Conservation (phyloP, 2,329 filamentous ascomycete species). For the Intubia oerlemansii region DNA sequence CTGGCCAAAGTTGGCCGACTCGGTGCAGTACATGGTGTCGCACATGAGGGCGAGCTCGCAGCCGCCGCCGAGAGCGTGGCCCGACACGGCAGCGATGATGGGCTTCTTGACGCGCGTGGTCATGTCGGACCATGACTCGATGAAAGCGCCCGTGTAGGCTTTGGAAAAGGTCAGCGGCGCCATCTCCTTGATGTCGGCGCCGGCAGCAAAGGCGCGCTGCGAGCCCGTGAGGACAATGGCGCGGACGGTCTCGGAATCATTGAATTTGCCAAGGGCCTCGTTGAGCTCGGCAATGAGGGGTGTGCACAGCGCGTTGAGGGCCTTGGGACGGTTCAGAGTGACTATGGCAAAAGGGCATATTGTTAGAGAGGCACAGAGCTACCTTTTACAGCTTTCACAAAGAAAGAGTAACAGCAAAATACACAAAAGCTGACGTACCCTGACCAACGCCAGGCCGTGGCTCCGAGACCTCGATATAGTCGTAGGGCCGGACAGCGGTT, state of each 20-base stretch:
- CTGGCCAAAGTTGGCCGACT: slow-evolving; percentile 77
- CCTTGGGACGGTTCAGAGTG: slow-evolving; percentile 82
- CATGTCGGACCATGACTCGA: slow-evolving; percentile 81
- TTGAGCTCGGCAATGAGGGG: slow-evolving; percentile 85
- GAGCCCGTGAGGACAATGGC: slow-evolving; percentile 78
- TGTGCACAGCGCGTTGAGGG: slow-evolving; percentile 80
- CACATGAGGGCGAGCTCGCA: slow-evolving; percentile 97
- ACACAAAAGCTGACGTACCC: slow-evolving; percentile 31
- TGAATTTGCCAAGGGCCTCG: slow-evolving; percentile 48
- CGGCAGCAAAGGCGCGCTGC: slow-evolving; percentile 77
- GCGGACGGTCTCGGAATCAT: slow-evolving; percentile 44
- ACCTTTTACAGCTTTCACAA: neutral
- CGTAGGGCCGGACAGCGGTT: slow-evolving; percentile 31
- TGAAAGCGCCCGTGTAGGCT: slow-evolving; percentile 81
- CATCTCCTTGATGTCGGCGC: slow-evolving; percentile 99
- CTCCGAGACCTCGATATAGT: slow-evolving; percentile 62
- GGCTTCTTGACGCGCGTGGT: slow-evolving; percentile 78
- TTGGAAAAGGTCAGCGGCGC: slow-evolving; percentile 70
- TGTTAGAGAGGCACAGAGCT: neutral
- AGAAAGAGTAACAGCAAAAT: neutral
- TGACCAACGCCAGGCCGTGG: slow-evolving; percentile 80
- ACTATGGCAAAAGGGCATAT: slow-evolving; percentile 36
- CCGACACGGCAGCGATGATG: slow-evolving; percentile 82
- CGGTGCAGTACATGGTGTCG: slow-evolving; percentile 72
- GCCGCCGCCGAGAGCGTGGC: slow-evolving; percentile 82